Evolutionary conservation across 2,329 filamentous ascomycete genomes (phyloP), one percentile per base, ranked within the genome.

Genomic region (Alternaria solani): DNA sequence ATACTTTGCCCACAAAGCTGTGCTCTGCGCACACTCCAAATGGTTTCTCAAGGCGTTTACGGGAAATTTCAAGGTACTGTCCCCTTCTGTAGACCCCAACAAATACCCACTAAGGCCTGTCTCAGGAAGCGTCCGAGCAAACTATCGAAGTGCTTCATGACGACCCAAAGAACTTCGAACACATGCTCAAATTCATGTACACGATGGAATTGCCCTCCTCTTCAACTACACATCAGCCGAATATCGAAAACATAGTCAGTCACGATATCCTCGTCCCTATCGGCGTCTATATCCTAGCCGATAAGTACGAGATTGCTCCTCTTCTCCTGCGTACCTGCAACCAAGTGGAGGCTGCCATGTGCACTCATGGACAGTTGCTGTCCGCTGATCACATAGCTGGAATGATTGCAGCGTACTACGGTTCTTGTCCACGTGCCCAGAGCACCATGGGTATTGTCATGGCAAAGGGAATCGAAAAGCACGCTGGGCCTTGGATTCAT

Each of bases 201-300:
- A 44, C 42, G 3, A 28, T 8, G 2, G 16, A 28, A 9, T n/a
- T 14, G 6, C 7, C 16, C 14, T 7, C 8, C 12, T 23, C 5
- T 3, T 43, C 14, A 16, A n/a, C 6, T 9, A 2, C 28, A n/a
- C 2, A 1, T 7, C 7, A 2, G 7, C 5, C 1, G 8, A 1
- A 5, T 12, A n/a, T 4, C 5, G 16, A 16, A 8, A 7, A 7
- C 14, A 7, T 5, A 6, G 14, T 18, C 7, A 7, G 5, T n/a
- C 23, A 16, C 3, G 7, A 44, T 4, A 26, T 44, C 14, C 5
- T 28, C 14, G 16, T 5, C n/a, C 42, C 42, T 8, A 26, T 28
- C 1, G 14, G 42, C 5, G 3, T 44, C 6, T 16, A 44, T 18
- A 9, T 44, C 7, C 16, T 44, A 14, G 23, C 42, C n/a, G 42